phyloP scores from a whole-genome alignment of 2,329 filamentous ascomycete genomes.

The Massarina eburnea region DNA sequence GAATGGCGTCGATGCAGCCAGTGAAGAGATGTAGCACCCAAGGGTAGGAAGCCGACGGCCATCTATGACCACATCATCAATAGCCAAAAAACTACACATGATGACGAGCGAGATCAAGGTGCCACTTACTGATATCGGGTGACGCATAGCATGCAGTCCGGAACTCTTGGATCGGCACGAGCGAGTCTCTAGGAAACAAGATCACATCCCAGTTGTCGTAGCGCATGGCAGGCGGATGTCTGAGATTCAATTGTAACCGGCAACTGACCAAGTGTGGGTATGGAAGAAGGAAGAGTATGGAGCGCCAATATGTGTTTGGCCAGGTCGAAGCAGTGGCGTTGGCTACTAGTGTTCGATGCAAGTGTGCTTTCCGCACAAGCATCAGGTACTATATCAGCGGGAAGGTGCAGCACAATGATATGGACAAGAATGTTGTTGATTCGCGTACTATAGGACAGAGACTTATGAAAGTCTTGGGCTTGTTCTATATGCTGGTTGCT shows the following conservation, averaged over 20 bases:
- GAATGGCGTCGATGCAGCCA: slow-evolving; percentile 30
- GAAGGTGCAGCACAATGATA: too few species aligned
- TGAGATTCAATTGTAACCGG: slow-evolving; percentile 17
- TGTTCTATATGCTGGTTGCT: too few species aligned
- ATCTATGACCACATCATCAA: slow-evolving; percentile 15
- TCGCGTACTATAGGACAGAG: too few species aligned
- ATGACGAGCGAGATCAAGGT: background rate
- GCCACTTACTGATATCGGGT: slow-evolving; percentile 44
- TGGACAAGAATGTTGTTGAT: too few species aligned
- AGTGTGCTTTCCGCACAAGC: background rate
- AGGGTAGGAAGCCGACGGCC: slow-evolving; percentile 31
- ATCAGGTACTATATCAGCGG: background rate
- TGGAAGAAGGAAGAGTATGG: slow-evolving; percentile 6
- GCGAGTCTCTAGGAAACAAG: slow-evolving; percentile 68
- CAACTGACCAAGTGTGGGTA: slow-evolving; percentile 15
- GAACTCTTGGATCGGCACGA: slow-evolving; percentile 79
- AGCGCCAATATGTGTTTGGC: slow-evolving; percentile 2
- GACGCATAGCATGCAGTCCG: slow-evolving; percentile 74
- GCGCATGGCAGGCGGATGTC: slow-evolving; percentile 62
- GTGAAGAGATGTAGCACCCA: slow-evolving; percentile 32
- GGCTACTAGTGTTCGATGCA: background rate
- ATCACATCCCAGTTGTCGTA: slow-evolving; percentile 87
- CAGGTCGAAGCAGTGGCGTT: slow-evolving; percentile 1
- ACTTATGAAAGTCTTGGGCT: too few species aligned
- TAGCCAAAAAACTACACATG: background rate